A percentile compares a stretch with the other conserved stretches of the same genome.
These are phyloP conservation scores for Pestalotiopsis sp. DNA, from an alignment of 2,329 filamentous ascomycete genomes.

Conservation along the genomic window DNA sequence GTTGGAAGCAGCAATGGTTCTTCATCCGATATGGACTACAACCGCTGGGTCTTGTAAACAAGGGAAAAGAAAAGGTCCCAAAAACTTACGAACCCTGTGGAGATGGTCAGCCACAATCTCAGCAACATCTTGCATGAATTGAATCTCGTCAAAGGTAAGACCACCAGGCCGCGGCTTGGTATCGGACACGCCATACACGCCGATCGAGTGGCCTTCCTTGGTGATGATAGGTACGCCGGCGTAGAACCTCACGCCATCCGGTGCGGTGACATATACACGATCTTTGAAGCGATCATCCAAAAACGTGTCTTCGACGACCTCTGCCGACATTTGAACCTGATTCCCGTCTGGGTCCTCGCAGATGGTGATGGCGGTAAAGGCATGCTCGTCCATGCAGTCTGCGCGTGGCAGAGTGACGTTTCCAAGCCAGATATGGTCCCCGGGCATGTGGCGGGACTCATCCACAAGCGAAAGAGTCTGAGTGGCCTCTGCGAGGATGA, in stretches of 20 bases:
- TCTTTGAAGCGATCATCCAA: slow-evolving; percentile 31
- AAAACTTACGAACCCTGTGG: slow-evolving; percentile 48
- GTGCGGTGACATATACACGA: slow-evolving; percentile 11
- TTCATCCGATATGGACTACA: neutral
- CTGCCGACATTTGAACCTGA: slow-evolving; percentile 25
- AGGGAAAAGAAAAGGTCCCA: neutral
- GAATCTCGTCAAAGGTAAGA: slow-evolving; percentile 48
- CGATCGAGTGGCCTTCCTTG: slow-evolving; percentile 19
- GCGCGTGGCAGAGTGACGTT: slow-evolving; percentile 23
- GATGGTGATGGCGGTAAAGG: slow-evolving; percentile 17
- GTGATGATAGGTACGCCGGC: slow-evolving; percentile 21
- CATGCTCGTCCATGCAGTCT: slow-evolving; percentile 24
- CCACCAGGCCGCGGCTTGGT: slow-evolving; percentile 40
- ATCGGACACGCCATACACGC: slow-evolving; percentile 20
- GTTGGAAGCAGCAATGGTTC: neutral
- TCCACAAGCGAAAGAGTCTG: slow-evolving; percentile 40
- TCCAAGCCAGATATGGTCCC: slow-evolving; percentile 28
- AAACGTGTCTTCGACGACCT: slow-evolving; percentile 36
- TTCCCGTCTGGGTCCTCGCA: slow-evolving; percentile 19
- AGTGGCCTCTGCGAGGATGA: slow-evolving; percentile 55
- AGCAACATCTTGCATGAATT: slow-evolving; percentile 60
- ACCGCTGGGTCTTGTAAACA: too few relatives aligned
- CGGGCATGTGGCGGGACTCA: slow-evolving; percentile 27
- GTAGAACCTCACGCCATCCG: slow-evolving; percentile 24
- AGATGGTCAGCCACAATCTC: slow-evolving; percentile 63